Percentiles rank a stretch among this genome's conserved stretches.
phyloP scores from a whole-genome alignment of 2,329 filamentous ascomycete genomes.

The Elsinoe ampelina region DNA sequence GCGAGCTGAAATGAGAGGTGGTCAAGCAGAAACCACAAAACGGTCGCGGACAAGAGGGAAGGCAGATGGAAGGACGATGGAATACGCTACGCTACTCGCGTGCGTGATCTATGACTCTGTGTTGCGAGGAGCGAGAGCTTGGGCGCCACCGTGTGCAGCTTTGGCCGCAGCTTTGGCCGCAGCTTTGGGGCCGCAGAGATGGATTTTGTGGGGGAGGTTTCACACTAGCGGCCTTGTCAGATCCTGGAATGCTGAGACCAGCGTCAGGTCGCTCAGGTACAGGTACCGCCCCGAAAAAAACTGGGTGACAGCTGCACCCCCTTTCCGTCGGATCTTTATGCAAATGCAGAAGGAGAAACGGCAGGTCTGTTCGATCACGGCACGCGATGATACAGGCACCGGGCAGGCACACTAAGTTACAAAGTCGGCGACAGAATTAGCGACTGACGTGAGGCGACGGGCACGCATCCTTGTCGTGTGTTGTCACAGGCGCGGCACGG shows the following conservation, averaged over 20 bases:
- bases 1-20: background rate
- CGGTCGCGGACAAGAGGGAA: background rate
- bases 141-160: background rate
- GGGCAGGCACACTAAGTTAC: background rate
- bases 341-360: background rate
- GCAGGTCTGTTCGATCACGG: no score
- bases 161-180: background rate
- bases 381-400: background rate
- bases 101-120: background rate
- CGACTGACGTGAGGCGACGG: no score
- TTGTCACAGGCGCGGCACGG: constrained; percentile 10
- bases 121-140: background rate
- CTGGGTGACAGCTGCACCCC: background rate
- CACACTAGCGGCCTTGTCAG: constrained; percentile 7
- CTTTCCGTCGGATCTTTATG: background rate
- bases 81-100: constrained; percentile 1
- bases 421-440: no score
- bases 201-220: constrained; percentile 5
- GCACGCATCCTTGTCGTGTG: background rate
- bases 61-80: constrained; percentile 3
- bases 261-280: constrained; percentile 1
- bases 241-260: constrained; percentile 6
- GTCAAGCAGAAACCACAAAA: constrained; percentile 7
- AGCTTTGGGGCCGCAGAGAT: background rate
- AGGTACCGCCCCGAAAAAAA: no score